Conservation (phyloP, 1,284 basidiomycete genomes). For the Ceratobasidium sp. region DNA sequence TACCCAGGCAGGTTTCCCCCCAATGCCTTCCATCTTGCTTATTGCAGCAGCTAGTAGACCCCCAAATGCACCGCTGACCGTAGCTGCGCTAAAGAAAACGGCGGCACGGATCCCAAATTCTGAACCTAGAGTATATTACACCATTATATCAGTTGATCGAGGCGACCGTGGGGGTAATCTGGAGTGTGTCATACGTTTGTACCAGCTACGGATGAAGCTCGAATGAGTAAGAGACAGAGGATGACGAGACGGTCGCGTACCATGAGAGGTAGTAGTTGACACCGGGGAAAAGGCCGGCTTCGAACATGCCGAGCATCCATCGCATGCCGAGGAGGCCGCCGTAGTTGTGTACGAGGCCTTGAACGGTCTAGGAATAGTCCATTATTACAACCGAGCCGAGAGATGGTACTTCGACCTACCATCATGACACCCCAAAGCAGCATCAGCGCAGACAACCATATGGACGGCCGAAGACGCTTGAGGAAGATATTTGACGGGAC, state of each 20-base stretch:
- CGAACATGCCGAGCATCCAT: constrained; percentile 49
- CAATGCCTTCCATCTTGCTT: constrained; percentile 47
- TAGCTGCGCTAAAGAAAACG: constrained; percentile 62
- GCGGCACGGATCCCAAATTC: constrained; percentile 56
- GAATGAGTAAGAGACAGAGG: neutral
- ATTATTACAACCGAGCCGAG: neutral
- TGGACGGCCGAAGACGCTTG: constrained; percentile 44
- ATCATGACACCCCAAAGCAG: constrained; percentile 48
- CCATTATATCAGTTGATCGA: constrained; percentile 54
- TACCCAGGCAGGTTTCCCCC: constrained; percentile 46
- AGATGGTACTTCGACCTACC: neutral
- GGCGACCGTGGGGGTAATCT: constrained; percentile 34
- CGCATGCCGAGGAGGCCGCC: constrained; percentile 54
- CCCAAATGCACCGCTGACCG: constrained; percentile 58
- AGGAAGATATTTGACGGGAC: constrained; percentile 46
- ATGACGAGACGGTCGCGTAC: constrained; percentile 12
- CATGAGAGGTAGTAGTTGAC: constrained; percentile 59
- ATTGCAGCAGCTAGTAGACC: constrained; percentile 49
- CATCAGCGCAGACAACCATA: constrained; percentile 46
- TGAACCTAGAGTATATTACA: constrained; percentile 42
- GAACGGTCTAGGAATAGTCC: constrained; percentile 29
- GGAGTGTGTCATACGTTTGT: constrained; percentile 20
- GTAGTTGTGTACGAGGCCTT: constrained; percentile 58
- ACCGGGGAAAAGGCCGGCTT: constrained; percentile 58
- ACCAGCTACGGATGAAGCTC: constrained; percentile 23